phyloP scores from a whole-genome alignment of 2,329 filamentous ascomycete genomes.

The Xylaria sp. region DNA sequence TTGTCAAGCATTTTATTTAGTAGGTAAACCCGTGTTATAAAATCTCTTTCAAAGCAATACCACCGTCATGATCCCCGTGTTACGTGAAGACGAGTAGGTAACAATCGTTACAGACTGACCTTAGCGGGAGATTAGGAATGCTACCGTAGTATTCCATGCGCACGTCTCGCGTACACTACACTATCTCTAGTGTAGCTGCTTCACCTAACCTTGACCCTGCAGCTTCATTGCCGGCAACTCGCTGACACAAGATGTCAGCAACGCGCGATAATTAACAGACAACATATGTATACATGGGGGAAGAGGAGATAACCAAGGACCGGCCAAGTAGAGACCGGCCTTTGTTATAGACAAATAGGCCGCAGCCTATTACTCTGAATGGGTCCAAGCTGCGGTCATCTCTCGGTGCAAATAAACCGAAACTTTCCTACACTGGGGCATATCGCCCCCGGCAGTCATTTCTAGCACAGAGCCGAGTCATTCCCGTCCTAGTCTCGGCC shows the following conservation, averaged over 20 bases:
- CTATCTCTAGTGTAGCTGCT: slow-evolving; percentile 8
- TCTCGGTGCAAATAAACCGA: slow-evolving; percentile 33
- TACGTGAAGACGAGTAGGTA: slow-evolving; percentile 4
- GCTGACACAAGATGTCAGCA: slow-evolving; percentile 27
- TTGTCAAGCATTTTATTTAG: neutral
- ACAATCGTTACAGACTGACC: slow-evolving; percentile 1
- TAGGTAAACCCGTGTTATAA: slow-evolving; percentile 3
- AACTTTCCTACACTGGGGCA: slow-evolving; percentile 25
- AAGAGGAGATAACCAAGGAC: slow-evolving; percentile 22
- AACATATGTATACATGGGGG: slow-evolving; percentile 4
- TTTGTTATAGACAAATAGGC: slow-evolving; percentile 22
- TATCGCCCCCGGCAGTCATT: slow-evolving; percentile 31
- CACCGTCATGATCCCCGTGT: neutral
- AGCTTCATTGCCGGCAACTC: slow-evolving; percentile 33
- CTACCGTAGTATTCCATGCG: slow-evolving; percentile 29
- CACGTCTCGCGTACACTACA: slow-evolving; percentile 2
- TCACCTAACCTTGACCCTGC: slow-evolving; percentile 33
- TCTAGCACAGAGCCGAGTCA: slow-evolving; percentile 26
- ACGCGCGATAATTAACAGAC: slow-evolving; percentile 18
- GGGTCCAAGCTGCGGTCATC: slow-evolving; percentile 28
- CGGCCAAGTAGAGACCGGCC: slow-evolving; percentile 12
- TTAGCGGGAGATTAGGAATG: slow-evolving; percentile 30
- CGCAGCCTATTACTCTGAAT: slow-evolving; percentile 28
- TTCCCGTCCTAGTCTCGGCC: slow-evolving; percentile 25
- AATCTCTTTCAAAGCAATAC: neutral